Evolutionary conservation across 2,329 filamentous ascomycete genomes (phyloP).

Genomic region (Clonostachys rhizophaga): DNA sequence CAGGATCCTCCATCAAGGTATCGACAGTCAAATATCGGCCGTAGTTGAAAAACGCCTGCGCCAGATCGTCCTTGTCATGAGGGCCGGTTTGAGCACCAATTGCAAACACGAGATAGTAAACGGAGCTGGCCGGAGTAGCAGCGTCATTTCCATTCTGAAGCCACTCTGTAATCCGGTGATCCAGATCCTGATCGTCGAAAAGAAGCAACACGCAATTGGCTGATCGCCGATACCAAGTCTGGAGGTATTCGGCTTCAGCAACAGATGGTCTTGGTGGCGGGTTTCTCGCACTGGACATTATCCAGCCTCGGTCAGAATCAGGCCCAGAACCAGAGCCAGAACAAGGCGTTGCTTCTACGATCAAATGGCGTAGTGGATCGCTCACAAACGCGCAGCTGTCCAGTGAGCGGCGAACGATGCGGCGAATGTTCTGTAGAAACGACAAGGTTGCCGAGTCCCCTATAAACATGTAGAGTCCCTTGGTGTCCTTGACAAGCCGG

Average conservation of each 20-base stretch:
- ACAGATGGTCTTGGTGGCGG: too few relatives aligned
- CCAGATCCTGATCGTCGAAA: too few relatives aligned
- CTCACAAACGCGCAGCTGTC: constrained; percentile 23
- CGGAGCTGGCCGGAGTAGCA: too few relatives aligned
- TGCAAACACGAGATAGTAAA: constrained; percentile 16
- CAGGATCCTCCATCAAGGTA: constrained; percentile 26
- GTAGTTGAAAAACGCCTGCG: constrained; percentile 24
- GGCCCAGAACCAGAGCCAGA: too few relatives aligned
- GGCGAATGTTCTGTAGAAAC: constrained; percentile 24
- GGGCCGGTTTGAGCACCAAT: constrained; percentile 24
- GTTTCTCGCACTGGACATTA: too few relatives aligned
- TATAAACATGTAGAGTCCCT: constrained; percentile 25
- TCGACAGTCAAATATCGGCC: constrained; percentile 23
- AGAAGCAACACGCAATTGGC: too few relatives aligned
- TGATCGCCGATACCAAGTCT: too few relatives aligned
- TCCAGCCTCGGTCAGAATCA: too few relatives aligned
- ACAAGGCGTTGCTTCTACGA: constrained; percentile 18
- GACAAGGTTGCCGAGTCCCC: constrained; percentile 27
- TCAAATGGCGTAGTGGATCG: constrained; percentile 22
- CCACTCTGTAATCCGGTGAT: too few relatives aligned
- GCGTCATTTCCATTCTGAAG: too few relatives aligned
- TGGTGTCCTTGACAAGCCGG: constrained; percentile 21
- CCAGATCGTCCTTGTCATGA: constrained; percentile 19
- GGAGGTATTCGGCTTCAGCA: too few relatives aligned
- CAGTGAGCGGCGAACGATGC: constrained; percentile 19